phyloP scores from a whole-genome alignment of 495 filamentous ascomycete species.

The Penicillium desertorum region DNA sequence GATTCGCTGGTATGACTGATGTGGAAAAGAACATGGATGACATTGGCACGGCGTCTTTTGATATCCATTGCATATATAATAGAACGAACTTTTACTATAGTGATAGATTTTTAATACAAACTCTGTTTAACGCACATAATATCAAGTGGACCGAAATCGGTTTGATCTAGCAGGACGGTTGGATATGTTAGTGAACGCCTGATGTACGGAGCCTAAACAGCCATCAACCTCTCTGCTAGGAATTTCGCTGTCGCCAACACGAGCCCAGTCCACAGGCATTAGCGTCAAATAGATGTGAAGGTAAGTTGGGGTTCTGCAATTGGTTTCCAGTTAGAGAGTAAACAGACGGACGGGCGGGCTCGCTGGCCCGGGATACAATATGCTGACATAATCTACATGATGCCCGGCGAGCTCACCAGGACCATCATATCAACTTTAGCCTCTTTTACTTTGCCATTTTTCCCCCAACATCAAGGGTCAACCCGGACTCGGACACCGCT shows the following conservation, averaged over 20 bases:
- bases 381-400: conserved; percentile 5
- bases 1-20: conserved; percentile 3
- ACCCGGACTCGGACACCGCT: neutral
- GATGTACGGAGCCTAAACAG: neutral
- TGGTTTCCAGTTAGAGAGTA: neutral
- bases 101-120: neutral
- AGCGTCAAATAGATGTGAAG: neutral
- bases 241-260: neutral
- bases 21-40: conserved; percentile 6
- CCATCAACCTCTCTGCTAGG: neutral
- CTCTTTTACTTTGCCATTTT: neutral
- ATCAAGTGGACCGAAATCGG: neutral
- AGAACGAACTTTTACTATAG: neutral
- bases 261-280: neutral
- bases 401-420: neutral
- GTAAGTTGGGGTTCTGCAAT: neutral
- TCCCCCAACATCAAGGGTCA: neutral
- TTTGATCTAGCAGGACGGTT: neutral
- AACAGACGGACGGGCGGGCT: neutral
- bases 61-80: conserved; percentile 21
- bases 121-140: neutral
- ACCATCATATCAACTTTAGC: conserved; percentile 6
- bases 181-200: neutral
- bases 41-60: conserved; percentile 4
- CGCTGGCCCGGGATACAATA: neutral